Conservation (phyloP, 2,329 filamentous ascomycete species). For the Juglanconis oblonga region DNA sequence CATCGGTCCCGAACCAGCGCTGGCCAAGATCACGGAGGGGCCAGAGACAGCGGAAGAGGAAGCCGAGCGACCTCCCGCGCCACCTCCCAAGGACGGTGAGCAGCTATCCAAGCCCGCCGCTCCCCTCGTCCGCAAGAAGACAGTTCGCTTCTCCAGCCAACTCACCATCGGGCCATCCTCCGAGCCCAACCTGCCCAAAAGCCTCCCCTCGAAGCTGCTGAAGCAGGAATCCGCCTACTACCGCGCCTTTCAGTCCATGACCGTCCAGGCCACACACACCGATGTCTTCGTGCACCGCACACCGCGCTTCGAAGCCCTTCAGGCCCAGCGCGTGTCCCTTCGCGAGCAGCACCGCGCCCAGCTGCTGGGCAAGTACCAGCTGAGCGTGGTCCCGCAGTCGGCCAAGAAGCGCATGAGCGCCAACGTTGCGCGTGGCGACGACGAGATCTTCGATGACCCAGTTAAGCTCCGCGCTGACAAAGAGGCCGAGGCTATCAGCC, state of each 20-base stretch:
- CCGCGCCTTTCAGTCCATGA: slow-evolving; percentile 76
- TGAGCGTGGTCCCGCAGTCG: slow-evolving; percentile 65
- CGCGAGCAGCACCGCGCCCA: slow-evolving; percentile 72
- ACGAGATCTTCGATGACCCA: slow-evolving; percentile 59
- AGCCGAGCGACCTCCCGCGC: slow-evolving; percentile 25
- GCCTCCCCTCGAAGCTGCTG: slow-evolving; percentile 49
- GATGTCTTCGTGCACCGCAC: slow-evolving; percentile 86
- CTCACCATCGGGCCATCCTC: slow-evolving; percentile 37
- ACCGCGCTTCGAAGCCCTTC: slow-evolving; percentile 82
- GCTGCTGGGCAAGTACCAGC: slow-evolving; percentile 80
- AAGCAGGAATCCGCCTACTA: slow-evolving; percentile 78
- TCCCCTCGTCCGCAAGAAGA: slow-evolving; percentile 56
- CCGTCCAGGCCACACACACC: slow-evolving; percentile 60
- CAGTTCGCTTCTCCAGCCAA: slow-evolving; percentile 68
- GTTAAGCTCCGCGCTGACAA: slow-evolving; percentile 67
- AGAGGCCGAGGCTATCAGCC: slow-evolving; percentile 75
- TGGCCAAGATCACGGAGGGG: slow-evolving; percentile 3
- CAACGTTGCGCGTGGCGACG: slow-evolving; percentile 72
- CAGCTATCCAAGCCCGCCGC: slow-evolving; percentile 18
- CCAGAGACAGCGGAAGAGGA: slow-evolving; percentile 24
- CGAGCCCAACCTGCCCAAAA: slow-evolving; percentile 37
- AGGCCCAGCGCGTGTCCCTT: slow-evolving; percentile 75
- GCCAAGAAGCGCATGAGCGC: slow-evolving; percentile 69
- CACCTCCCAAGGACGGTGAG: slow-evolving; percentile 19
- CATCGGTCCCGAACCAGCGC: slow-evolving; percentile 32